phyloP scores from a whole-genome alignment of 176 grass and related monocot species.

The Triticum dicoccoides region DNA sequence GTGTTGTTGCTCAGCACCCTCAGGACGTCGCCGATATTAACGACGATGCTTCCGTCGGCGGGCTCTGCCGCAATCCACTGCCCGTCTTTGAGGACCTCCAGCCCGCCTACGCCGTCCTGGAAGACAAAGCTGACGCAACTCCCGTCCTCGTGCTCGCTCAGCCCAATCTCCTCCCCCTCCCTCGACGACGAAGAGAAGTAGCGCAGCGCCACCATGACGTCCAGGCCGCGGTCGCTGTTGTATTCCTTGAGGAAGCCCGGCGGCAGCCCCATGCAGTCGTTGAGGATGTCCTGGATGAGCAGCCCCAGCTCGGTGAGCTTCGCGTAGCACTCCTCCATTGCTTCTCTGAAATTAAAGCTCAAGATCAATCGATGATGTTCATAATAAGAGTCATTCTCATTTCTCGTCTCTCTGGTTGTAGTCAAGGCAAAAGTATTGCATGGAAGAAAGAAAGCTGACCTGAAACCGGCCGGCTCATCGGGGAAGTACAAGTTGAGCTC shows the following conservation, averaged over 20 bases:
- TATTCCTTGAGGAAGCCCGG: slow-evolving; percentile 37
- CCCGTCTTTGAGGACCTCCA: slow-evolving; percentile 38
- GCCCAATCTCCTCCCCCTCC: slow-evolving; percentile 18
- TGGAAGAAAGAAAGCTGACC: not conserved
- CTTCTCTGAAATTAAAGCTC: no score
- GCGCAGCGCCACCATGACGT: slow-evolving; percentile 39
- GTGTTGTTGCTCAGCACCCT: slow-evolving; percentile 34
- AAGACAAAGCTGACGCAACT: slow-evolving; percentile 41
- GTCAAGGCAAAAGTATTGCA: no score
- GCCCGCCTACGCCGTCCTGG: slow-evolving; percentile 41
- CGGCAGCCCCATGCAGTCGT: slow-evolving; percentile 60
- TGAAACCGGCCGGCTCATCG: slow-evolving; percentile 25
- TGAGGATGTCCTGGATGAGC: slow-evolving; percentile 49
- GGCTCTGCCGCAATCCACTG: slow-evolving; percentile 33
- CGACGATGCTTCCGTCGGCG: slow-evolving; percentile 34
- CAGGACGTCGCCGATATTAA: slow-evolving; percentile 41
- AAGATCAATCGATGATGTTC: no score
- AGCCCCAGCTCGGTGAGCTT: slow-evolving; percentile 25
- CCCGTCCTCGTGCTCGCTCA: slow-evolving; percentile 30
- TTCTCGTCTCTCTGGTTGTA: no score
- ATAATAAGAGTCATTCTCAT: no score
- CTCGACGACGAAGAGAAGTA: slow-evolving; percentile 45
- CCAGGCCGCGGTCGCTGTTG: slow-evolving; percentile 46
- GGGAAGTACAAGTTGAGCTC: slow-evolving; percentile 28
- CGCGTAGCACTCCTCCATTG: slow-evolving; percentile 39